These are phyloP conservation scores for Hyphopichia khmerensis DNA, from an alignment of 1,139 yeast species.

Conservation along the genomic window DNA sequence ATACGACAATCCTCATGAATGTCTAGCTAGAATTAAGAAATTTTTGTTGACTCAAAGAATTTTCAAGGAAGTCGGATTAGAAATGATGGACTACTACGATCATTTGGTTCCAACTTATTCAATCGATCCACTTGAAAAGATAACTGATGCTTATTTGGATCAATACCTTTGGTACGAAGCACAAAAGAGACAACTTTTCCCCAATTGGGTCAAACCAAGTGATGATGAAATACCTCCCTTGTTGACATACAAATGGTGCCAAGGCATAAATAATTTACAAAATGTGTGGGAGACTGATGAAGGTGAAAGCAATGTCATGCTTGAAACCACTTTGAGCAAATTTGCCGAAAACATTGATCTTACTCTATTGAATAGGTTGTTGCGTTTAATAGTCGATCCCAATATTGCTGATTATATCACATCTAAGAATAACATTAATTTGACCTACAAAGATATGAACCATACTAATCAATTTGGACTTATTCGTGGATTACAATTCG, in stretches of 20 bases:
- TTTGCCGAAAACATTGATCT: constrained; percentile 85
- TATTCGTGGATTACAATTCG: constrained; percentile 83
- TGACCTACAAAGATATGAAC: constrained; percentile 92
- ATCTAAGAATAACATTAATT: constrained; percentile 79
- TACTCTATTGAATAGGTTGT: constrained; percentile 76
- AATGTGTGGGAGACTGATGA: constrained; percentile 75
- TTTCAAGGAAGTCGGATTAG: constrained; percentile 83
- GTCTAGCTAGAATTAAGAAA: constrained; percentile 79
- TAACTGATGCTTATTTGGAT: constrained; percentile 94
- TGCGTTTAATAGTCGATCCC: constrained; percentile 82
- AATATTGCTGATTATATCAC: constrained; percentile 94
- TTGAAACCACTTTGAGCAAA: constrained; percentile 70
- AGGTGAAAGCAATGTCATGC: constrained; percentile 82
- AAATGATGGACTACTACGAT: constrained; percentile 90
- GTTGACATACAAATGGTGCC: constrained; percentile 91
- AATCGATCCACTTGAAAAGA: constrained; percentile 89
- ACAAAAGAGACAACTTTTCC: constrained; percentile 82
- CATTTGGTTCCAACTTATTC: constrained; percentile 83
- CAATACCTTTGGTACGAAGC: constrained; percentile 97
- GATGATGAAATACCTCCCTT: constrained; percentile 94
- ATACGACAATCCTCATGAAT: constrained; percentile 94
- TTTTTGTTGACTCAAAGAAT: constrained; percentile 84
- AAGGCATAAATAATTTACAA: constrained; percentile 80
- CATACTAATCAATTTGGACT: constrained; percentile 89
- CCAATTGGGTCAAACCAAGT: constrained; percentile 94